Base-by-base conservation (phyloP, 2,329 filamentous ascomycete genomes). In the Diaporthe amygdali region DNA sequence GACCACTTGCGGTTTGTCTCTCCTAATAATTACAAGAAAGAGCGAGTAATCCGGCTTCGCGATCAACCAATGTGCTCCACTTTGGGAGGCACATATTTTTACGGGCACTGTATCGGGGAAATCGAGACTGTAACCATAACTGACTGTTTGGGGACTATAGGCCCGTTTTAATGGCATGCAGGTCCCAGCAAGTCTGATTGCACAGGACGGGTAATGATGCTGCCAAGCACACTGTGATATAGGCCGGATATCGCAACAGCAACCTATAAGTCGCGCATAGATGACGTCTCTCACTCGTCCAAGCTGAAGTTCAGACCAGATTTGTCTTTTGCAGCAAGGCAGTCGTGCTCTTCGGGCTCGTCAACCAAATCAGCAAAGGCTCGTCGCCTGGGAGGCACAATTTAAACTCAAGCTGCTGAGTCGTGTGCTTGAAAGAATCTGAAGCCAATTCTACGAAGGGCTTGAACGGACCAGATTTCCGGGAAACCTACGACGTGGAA, bases 401-500 rank as follows among this genome's bases (percentile, higher is more conserved):
- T 25, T 47, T 63, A 63, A 47, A 41, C 59, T 63, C 59, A 47
- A 17, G 27, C 41, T 63, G 59, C 59, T 22, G 59, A 63, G 59
- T 63, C 59, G 59, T 63, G 41, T 59, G 14, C n/a, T n/a, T 46
- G 56, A 15, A 61, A 12, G 8, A 32, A 20, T 25, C 37, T 20
- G 56, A 41, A 17, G 39, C 22, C 39, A 22, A 47, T 32, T 5
- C 17, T 27, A 63, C 37, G 20, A 8, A 22, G 27, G 12, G 59
- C 59, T 47, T 47, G 27, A 47, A 27, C 59, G 59, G 59, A 47
- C 59, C 41, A 63, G 27, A 63, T 47, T 12, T 63, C 59, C 59
- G 41, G 56, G 41, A 47, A 20, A 30, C 41, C 20, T 34, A 25
- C 25, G 59, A 63, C 12, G 41, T 41, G n/a, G 59, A 15, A 47